Percentiles rank a stretch among this genome's conserved stretches.
Conservation (phyloP, 345 rosid genomes). For the Eucalyptus urophylla region DNA sequence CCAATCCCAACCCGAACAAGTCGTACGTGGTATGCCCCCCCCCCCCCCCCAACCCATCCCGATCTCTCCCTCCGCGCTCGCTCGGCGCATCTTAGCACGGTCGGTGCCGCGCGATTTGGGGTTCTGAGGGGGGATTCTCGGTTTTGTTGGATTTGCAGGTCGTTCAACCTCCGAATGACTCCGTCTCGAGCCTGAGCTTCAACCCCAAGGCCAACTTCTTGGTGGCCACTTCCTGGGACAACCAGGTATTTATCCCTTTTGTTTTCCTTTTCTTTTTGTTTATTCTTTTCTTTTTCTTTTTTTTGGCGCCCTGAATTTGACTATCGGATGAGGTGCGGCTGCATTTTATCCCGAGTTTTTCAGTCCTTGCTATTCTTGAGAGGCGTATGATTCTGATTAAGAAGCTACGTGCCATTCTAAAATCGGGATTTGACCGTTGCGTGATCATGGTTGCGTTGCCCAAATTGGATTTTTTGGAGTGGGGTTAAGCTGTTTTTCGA, state of each 20-base stretch:
- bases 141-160: slow-evolving; percentile 25
- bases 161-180: slow-evolving; percentile 72
- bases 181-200: slow-evolving; percentile 83
- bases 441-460: background rate
- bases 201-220: slow-evolving; percentile 88
- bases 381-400: background rate
- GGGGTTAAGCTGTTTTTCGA: background rate
- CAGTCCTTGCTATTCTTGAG: background rate
- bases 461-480: background rate
- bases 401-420: background rate
- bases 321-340: background rate
- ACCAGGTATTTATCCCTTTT: slow-evolving; percentile 54
- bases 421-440: background rate
- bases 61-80: background rate
- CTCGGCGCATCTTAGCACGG: background rate
- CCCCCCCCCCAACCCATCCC: background rate
- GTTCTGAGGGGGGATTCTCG: background rate
- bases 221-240: slow-evolving; percentile 98
- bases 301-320: background rate
- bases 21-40: slow-evolving; percentile 48
- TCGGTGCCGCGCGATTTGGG: background rate
- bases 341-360: background rate
- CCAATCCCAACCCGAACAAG: slow-evolving; percentile 68
- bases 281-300: background rate
- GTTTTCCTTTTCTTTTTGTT: background rate